These are phyloP conservation scores for Arctium lappa DNA, from an alignment of 129 eudicot genomes.

Conservation along the genomic window DNA sequence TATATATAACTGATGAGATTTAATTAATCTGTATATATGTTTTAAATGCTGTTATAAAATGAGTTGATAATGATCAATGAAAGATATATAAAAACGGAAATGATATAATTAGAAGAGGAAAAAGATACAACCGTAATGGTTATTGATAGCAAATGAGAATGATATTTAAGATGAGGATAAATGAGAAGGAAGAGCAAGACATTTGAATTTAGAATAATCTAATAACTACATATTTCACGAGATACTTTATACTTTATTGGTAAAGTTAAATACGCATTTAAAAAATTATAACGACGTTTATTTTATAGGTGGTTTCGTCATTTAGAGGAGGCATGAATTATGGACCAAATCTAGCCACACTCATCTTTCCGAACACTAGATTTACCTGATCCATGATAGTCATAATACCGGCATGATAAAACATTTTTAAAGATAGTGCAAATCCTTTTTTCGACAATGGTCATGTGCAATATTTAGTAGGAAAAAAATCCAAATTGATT, in stretches of 20 bases:
- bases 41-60: background rate
- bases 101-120: background rate
- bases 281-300: background rate
- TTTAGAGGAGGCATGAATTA: background rate
- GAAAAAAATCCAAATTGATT: no score
- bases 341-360: background rate
- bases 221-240: background rate
- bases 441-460: no score
- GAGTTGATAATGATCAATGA: background rate
- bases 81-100: background rate
- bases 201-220: background rate
- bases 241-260: no score
- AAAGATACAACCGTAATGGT: background rate
- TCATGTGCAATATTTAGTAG: no score
- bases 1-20: background rate
- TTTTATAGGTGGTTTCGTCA: no score
- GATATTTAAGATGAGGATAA: background rate
- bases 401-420: no score
- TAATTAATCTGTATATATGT: background rate
- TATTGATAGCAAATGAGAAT: background rate
- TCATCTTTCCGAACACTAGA: background rate
- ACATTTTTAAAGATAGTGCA: no score
- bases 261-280: no score
- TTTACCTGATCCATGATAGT: no score
- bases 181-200: background rate